phyloP scores from a whole-genome alignment of 768 basidiomycete species.

The Boletus huronensis region DNA sequence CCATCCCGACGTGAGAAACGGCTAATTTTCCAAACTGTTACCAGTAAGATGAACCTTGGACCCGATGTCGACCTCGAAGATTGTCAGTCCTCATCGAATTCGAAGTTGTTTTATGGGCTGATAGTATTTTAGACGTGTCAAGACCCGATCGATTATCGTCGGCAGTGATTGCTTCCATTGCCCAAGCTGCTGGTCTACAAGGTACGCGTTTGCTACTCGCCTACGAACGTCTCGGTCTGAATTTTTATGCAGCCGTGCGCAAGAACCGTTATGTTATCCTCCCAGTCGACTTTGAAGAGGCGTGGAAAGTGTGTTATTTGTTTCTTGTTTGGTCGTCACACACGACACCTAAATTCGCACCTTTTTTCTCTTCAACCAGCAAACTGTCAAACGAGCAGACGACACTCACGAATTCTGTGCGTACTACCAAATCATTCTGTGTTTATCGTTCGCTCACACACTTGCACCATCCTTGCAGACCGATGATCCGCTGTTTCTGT shows the following conservation, averaged over 20 bases:
- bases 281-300: slow-evolving; percentile 97
- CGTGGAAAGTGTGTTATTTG: slow-evolving; percentile 93
- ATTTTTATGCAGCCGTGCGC: slow-evolving; percentile 61
- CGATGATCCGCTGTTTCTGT: slow-evolving; percentile 34
- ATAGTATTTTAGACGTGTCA: slow-evolving; percentile 71
- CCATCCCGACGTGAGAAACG: slow-evolving; percentile 94
- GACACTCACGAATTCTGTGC: slow-evolving; percentile 96
- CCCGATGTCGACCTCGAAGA: slow-evolving; percentile 99
- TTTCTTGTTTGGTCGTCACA: slow-evolving; percentile 38
- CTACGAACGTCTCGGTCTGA: slow-evolving; percentile 1
- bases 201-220: slow-evolving; percentile 40
- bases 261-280: slow-evolving; percentile 98
- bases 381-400: slow-evolving; percentile 94
- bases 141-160: slow-evolving; percentile 94
- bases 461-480: slow-evolving; percentile 28
- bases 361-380: slow-evolving; percentile 50
- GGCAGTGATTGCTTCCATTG: slow-evolving; percentile 93
- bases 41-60: slow-evolving; percentile 94
- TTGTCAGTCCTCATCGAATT: slow-evolving; percentile 53
- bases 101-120: slow-evolving; percentile 6
- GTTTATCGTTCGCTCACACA: slow-evolving; percentile 5
- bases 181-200: slow-evolving; percentile 96
- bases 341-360: slow-evolving; percentile 32
- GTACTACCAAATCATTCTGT: slow-evolving; percentile 30
- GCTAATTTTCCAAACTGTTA: slow-evolving; percentile 96